Base-by-base conservation (phyloP, 208 protist genomes). In the Leishmania lainsoni region DNA sequence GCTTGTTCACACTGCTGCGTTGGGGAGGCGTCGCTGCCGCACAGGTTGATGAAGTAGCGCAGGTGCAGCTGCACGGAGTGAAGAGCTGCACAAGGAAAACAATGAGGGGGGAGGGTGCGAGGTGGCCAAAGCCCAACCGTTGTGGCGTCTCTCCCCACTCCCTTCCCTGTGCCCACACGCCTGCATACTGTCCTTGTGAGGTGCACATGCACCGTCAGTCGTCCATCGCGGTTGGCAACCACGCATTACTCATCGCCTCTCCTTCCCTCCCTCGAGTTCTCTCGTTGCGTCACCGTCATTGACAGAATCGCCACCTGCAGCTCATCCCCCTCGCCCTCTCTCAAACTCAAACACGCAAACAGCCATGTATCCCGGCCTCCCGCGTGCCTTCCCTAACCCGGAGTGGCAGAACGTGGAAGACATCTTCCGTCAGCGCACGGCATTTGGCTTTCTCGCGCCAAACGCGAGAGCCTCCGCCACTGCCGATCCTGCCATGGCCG, bases 281-380 rank as follows among this genome's bases (percentile, higher is more conserved):
- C 35, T 39, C 35, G 35, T 56, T 20, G 52, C 52, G 14, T 2
- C 52, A 17, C 3, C 52, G 4, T 56, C 17, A 17, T 10, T 20
- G 17, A 56, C 52, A 56, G 14, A 2, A 56, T 17, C 52, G 52
- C 17, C 52, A 56, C 52, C 17, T 56, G 14, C 17, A 17, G 0
- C 0, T 17, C 52, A 17, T 10, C 9, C 0, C 52, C 17, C 17
- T 56, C 70, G 9, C 16, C n/a, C 39, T 56, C 70, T 39, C 70
- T 56, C 29, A 26, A 52, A 77, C 73, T 32, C 49, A 16, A 39
- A 29, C 49, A 5, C 12, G 22, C 20, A 66, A 17, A 16, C 65
- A 45, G n/a, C 5, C 26, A 92, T 94, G 86, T 89, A 91, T 75
- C 85, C 88, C 22, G 91, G 90, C 2, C 90, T 96, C 42, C 93